Evolutionary conservation across 371 early-diverging fungal species (phyloP), one percentile per base, ranked within the genome.

Genomic region (Fennellomyces sp.): DNA sequence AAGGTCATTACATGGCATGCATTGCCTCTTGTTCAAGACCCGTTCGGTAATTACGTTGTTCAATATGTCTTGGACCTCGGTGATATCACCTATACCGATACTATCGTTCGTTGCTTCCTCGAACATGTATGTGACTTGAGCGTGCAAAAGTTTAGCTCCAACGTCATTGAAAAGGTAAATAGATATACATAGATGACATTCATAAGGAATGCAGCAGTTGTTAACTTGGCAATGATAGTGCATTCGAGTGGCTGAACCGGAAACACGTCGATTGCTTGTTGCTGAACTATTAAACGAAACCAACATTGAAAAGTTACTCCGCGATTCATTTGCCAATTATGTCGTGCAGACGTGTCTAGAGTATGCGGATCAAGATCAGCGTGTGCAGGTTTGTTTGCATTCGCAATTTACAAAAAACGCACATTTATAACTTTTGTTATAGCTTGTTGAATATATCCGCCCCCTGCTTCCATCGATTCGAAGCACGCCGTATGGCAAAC

Each of bases 31-130:
- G 96, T 98, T 25, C 92, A 84, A 55, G 95, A 97, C 73, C 95
- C 96, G 45, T 99, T 94, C 76, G 99, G 96, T 31, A 99, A 99
- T 79, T 99, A 99, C 68, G 99, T 99, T 3, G 95, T 99, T 21
- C 99, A 99, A 77, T 94, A 97, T 50, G 91, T 97, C 2, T 78
- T 97, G 38, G 98, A 98, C 57, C 81, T 95, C 36, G 80, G 83
- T 6, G 85, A 91, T 41, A 49, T 69, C 4, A 75, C 72, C 17
- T 93, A 84, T 61, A 80, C 88, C 3, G 91, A 91, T 61, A 80
- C 82, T 2, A 68, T 95, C 30, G 88, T 92, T 61, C 73, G 78
- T n/a, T 84, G 83, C 12, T 93, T 95, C 72, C 70, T 93, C 23
- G 90, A 85, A 15, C 81, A 91, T 70, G 88, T 94, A 17, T 88